phyloP scores from a whole-genome alignment of 2,329 filamentous ascomycete genomes.

The Pseudopyricularia javanii region DNA sequence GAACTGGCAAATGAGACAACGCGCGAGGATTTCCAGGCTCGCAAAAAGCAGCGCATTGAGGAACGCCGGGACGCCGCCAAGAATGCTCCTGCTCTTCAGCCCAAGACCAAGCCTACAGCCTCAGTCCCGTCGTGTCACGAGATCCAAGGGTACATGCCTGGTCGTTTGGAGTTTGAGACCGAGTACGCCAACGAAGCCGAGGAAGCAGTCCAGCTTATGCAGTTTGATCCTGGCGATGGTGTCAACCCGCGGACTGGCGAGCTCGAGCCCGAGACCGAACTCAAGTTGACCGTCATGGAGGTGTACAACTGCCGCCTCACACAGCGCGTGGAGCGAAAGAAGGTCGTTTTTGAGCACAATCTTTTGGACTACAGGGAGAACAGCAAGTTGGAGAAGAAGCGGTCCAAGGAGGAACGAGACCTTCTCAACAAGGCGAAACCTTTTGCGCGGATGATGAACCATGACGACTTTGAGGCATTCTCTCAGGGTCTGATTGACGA shows the following conservation, averaged over 20 bases:
- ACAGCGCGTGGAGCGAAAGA: slow-evolving; percentile 85
- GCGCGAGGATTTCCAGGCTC: slow-evolving; percentile 82
- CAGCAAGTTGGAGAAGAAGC: slow-evolving; percentile 78
- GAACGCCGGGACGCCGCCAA: slow-evolving; percentile 79
- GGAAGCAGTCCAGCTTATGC: slow-evolving; percentile 96
- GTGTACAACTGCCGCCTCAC: slow-evolving; percentile 93
- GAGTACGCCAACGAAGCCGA: slow-evolving; percentile 97
- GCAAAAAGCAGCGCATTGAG: slow-evolving; percentile 89
- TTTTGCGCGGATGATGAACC: slow-evolving; percentile 94
- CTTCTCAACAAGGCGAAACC: slow-evolving; percentile 88
- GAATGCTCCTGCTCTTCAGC: slow-evolving; percentile 67
- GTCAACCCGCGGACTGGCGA: slow-evolving; percentile 74
- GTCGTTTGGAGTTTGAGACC: slow-evolving; percentile 91
- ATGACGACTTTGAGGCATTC: slow-evolving; percentile 76
- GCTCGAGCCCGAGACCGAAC: slow-evolving; percentile 87
- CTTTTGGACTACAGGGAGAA: slow-evolving; percentile 91
- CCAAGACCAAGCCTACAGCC: slow-evolving; percentile 91
- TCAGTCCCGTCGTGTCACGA: slow-evolving; percentile 95
- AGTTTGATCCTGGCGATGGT: slow-evolving; percentile 92
- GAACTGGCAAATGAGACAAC: slow-evolving; percentile 69
- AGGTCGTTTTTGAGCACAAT: slow-evolving; percentile 91
- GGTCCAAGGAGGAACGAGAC: slow-evolving; percentile 89
- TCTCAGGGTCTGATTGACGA: slow-evolving; percentile 81
- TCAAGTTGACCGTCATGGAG: slow-evolving; percentile 96
- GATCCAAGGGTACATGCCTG: slow-evolving; percentile 97